A percentile compares a stretch with the other conserved stretches of the same genome.
These are phyloP conservation scores for Podosphaera fusca DNA, from an alignment of 2,329 filamentous ascomycete species.

Conservation along the genomic window DNA sequence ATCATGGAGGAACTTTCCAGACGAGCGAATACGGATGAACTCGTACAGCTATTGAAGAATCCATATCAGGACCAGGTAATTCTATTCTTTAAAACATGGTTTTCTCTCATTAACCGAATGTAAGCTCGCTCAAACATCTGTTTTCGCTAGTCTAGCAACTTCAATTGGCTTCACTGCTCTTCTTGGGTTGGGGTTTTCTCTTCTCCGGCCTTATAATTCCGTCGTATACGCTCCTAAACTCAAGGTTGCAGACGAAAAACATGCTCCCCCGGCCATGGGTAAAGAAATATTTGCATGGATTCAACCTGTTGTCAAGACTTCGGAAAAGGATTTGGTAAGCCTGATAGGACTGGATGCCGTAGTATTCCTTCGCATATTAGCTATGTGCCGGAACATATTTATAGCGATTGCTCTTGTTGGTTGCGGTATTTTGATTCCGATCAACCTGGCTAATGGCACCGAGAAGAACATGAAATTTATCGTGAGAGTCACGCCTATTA, in stretches of 20 bases:
- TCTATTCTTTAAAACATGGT: background rate
- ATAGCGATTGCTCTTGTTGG: constrained; percentile 47
- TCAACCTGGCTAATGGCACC: constrained; percentile 39
- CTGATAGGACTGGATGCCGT: constrained; percentile 78
- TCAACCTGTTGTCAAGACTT: constrained; percentile 50
- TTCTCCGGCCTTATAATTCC: constrained; percentile 75
- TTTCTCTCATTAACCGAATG: constrained; percentile 3
- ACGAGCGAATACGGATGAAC: constrained; percentile 8
- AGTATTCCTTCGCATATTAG: constrained; percentile 67
- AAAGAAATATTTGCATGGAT: constrained; percentile 82
- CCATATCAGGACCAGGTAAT: constrained; percentile 12
- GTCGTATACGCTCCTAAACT: constrained; percentile 86
- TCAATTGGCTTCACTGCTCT: constrained; percentile 53
- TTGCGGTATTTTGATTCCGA: constrained; percentile 55
- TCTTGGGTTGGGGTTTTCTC: constrained; percentile 62
- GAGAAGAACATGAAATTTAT: constrained; percentile 20
- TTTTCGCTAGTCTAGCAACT: constrained; percentile 58
- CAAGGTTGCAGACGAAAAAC: constrained; percentile 76
- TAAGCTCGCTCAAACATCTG: constrained; percentile 26
- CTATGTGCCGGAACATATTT: constrained; percentile 89
- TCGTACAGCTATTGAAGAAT: constrained; percentile 13
- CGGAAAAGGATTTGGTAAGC: constrained; percentile 55
- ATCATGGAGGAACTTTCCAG: background rate
- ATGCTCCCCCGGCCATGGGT: constrained; percentile 66
- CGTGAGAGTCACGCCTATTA: constrained; percentile 35